These are phyloP conservation scores for Hypoxylon rickii DNA, from an alignment of 495 filamentous ascomycete species.

Conservation along the genomic window DNA sequence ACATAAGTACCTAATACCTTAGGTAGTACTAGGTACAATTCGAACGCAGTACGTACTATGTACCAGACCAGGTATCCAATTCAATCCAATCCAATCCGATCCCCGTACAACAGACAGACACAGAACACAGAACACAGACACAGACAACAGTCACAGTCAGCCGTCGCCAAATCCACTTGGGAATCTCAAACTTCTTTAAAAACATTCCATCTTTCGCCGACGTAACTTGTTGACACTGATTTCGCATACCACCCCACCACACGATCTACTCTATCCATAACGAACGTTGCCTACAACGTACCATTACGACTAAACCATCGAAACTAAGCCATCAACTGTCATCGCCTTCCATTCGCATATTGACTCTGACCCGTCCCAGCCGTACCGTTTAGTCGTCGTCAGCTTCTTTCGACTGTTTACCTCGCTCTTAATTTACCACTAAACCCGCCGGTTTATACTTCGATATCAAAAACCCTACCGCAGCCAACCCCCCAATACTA, in stretches of 20 bases:
- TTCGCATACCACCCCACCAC: not conserved
- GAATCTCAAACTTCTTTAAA: no score
- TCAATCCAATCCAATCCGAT: no score
- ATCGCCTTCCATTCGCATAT: conserved; percentile 20
- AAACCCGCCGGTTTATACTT: not conserved
- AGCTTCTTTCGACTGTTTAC: conserved; percentile 1
- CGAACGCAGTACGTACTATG: no score
- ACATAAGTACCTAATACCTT: no score
- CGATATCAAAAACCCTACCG: conserved; percentile 11
- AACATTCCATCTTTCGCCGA: conserved; percentile 8
- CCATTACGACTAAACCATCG: conserved; percentile 18
- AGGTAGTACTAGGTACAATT: no score
- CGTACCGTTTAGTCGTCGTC: conserved; percentile 29
- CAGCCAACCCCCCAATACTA: conserved; percentile 4
- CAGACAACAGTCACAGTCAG: no score
- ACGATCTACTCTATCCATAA: conserved; percentile 1
- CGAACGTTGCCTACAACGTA: conserved; percentile 5
- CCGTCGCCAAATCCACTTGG: no score
- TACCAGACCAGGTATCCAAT: no score
- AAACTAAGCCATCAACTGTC: not conserved
- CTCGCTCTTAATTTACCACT: not conserved
- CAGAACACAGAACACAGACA: no score
- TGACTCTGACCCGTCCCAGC: conserved; percentile 7
- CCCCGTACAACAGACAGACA: no score
- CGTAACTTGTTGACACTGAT: not conserved